Evolutionary conservation across 2,329 filamentous ascomycete species (phyloP).

Genomic region (Emmonsiellopsis sp.): DNA sequence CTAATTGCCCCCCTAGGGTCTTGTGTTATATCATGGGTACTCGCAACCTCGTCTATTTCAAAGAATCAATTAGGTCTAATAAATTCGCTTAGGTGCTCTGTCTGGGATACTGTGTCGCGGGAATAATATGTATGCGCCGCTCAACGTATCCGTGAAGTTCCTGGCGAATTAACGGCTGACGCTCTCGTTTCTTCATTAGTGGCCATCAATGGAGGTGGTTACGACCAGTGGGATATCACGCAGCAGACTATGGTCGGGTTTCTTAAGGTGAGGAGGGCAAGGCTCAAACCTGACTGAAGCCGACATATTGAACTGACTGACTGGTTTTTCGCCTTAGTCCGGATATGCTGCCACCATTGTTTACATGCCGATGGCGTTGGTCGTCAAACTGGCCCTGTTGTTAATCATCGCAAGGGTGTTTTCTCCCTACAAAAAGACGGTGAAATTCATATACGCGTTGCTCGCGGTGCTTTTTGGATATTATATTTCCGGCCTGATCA

Average conservation of each 20-base stretch:
- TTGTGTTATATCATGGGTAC: not conserved
- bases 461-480: slow-evolving; percentile 30
- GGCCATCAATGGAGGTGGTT: slow-evolving; percentile 27
- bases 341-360: slow-evolving; percentile 9
- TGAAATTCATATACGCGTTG: slow-evolving; percentile 31
- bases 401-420: slow-evolving; percentile 38
- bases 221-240: slow-evolving; percentile 26
- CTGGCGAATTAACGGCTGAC: not conserved
- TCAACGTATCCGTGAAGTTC: not conserved
- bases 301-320: not conserved
- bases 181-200: slow-evolving; percentile 7
- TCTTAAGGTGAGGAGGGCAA: slow-evolving; percentile 21
- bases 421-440: slow-evolving; percentile 30
- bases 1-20: not conserved
- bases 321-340: slow-evolving; percentile 17
- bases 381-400: slow-evolving; percentile 30
- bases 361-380: slow-evolving; percentile 38
- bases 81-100: not conserved
- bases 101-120: not conserved
- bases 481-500: slow-evolving; percentile 32
- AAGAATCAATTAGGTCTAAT: not conserved
- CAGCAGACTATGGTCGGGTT: slow-evolving; percentile 22
- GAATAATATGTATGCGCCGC: not conserved
- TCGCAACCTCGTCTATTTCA: not conserved
- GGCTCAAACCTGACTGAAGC: too few species aligned